A percentile compares a stretch with the other conserved stretches of the same genome.
These are phyloP conservation scores for Wickerhamiella lipophila DNA, from an alignment of 805 yeast species.

Conservation along the genomic window DNA sequence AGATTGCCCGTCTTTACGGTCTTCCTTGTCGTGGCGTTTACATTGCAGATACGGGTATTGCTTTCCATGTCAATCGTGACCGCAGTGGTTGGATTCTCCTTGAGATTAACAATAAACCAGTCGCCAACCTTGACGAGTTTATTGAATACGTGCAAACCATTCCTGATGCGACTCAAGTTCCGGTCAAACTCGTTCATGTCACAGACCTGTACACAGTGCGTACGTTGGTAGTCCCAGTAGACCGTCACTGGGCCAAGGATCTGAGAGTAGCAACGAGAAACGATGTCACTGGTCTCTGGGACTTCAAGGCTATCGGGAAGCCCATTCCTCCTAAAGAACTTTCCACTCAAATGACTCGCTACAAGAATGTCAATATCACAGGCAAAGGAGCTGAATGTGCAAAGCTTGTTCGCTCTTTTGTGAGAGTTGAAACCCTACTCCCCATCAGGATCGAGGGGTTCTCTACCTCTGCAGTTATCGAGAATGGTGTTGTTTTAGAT, in stretches of 20 bases:
- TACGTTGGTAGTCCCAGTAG: slow-evolving; percentile 55
- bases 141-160: slow-evolving; percentile 63
- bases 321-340: slow-evolving; percentile 45
- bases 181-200: slow-evolving; percentile 61
- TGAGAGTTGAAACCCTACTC: slow-evolving; percentile 48
- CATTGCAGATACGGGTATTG: slow-evolving; percentile 62
- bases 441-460: slow-evolving; percentile 69
- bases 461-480: slow-evolving; percentile 46
- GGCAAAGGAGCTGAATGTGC: slow-evolving; percentile 41
- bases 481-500: slow-evolving; percentile 73
- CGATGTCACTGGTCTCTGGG: slow-evolving; percentile 47
- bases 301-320: slow-evolving; percentile 37
- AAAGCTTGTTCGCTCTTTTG: slow-evolving; percentile 52
- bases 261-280: slow-evolving; percentile 55
- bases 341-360: slow-evolving; percentile 52
- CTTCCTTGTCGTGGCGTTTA: slow-evolving; percentile 79
- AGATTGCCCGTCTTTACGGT: slow-evolving; percentile 73
- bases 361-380: slow-evolving; percentile 27
- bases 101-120: slow-evolving; percentile 58
- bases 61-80: slow-evolving; percentile 42
- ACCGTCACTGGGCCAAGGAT: slow-evolving; percentile 72
- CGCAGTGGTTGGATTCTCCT: slow-evolving; percentile 71
- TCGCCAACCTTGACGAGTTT: slow-evolving; percentile 63
- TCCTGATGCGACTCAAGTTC: slow-evolving; percentile 63
- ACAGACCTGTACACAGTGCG: slow-evolving; percentile 67